Conservation (phyloP, 331 rosid genomes). For the Phaseolus coccineus region DNA sequence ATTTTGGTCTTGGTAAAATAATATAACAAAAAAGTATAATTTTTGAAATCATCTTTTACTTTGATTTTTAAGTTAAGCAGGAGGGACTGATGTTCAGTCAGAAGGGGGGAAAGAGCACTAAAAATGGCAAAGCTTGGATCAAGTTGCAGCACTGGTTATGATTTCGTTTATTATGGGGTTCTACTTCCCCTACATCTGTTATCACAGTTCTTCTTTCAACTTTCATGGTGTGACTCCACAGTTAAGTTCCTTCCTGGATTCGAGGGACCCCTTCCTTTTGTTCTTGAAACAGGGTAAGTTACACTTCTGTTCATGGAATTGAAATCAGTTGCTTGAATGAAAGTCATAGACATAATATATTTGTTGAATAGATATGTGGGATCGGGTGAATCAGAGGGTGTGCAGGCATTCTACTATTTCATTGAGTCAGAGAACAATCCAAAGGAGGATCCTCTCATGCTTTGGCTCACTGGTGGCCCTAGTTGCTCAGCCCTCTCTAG, state of each 20-base stretch:
- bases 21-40: no score
- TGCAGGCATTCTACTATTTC: conserved; percentile 65
- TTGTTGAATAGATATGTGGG: conserved; percentile 64
- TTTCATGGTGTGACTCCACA: conserved; percentile 31
- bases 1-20: no score
- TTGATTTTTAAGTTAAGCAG: no score
- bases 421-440: conserved; percentile 64
- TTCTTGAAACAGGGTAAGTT: conserved; percentile 72
- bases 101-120: neutral
- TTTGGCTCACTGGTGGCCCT: conserved; percentile 77
- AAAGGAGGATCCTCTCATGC: conserved; percentile 61
- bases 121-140: conserved; percentile 39
- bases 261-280: conserved; percentile 69
- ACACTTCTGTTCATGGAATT: neutral
- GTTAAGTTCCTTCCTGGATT: conserved; percentile 71
- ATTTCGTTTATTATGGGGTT: neutral
- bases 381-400: conserved; percentile 62
- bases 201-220: conserved; percentile 15
- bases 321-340: neutral
- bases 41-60: no score
- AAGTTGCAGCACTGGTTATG: neutral
- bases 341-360: neutral
- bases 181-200: conserved; percentile 39
- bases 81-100: neutral
- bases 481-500: conserved; percentile 61